These are phyloP conservation scores for Hymenoscyphus fraxineus DNA, from an alignment of 2,329 filamentous ascomycete genomes.

Conservation along the genomic window DNA sequence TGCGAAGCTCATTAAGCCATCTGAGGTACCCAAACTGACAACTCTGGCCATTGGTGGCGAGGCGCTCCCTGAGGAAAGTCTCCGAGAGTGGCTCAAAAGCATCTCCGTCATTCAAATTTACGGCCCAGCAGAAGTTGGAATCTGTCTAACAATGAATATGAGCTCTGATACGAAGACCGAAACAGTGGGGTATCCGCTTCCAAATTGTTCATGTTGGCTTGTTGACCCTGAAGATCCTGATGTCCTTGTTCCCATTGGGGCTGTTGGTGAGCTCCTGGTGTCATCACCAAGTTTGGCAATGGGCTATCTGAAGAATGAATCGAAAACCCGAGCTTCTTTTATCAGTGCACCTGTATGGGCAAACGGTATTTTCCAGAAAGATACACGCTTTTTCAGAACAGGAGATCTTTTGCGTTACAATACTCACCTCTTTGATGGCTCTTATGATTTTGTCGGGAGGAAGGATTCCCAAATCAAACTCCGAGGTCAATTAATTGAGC, in stretches of 20 bases:
- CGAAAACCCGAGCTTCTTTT: conserved; percentile 17
- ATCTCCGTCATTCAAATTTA: conserved; percentile 50
- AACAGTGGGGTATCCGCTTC: not conserved
- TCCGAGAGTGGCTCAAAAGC: conserved; percentile 36
- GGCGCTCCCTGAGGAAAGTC: conserved; percentile 63
- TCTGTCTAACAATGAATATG: not conserved
- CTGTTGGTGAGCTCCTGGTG: conserved; percentile 23
- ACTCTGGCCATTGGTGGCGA: conserved; percentile 80
- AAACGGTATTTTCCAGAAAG: not conserved
- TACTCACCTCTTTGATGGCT: not conserved
- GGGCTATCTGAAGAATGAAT: conserved; percentile 23
- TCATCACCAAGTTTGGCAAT: conserved; percentile 23
- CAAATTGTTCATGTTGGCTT: conserved; percentile 14
- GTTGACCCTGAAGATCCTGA: conserved; percentile 15
- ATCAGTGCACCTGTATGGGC: conserved; percentile 15
- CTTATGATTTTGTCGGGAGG: not conserved
- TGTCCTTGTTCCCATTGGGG: conserved; percentile 19
- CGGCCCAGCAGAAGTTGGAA: conserved; percentile 70
- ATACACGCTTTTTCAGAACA: not conserved
- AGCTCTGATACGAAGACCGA: not conserved
- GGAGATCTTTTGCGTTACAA: not conserved
- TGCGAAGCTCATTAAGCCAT: conserved; percentile 73
- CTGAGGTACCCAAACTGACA: conserved; percentile 68
- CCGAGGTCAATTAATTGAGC: not conserved
- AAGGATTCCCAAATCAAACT: not conserved